These are phyloP conservation scores for Pisolithus marmoratus DNA, from an alignment of 768 basidiomycete species.

Conservation along the genomic window DNA sequence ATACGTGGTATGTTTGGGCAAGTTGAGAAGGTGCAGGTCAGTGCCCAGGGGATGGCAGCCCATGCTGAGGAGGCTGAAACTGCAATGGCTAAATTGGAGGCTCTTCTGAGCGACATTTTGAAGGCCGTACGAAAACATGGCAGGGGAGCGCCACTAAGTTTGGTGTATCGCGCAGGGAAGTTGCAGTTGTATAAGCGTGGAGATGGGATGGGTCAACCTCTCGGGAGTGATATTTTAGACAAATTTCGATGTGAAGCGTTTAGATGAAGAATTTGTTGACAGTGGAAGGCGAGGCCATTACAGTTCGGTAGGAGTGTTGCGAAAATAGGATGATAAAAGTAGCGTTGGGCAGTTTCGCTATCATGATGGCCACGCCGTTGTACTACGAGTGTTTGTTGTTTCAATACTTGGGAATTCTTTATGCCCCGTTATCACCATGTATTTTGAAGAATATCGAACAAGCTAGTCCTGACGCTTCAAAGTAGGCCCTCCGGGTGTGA, in stretches of 20 bases:
- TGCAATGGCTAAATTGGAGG: slow-evolving; percentile 22
- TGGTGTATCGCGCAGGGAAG: slow-evolving; percentile 42
- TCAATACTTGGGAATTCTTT: no score
- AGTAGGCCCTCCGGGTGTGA: no score
- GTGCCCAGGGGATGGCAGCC: slow-evolving; percentile 20
- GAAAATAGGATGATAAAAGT: no score
- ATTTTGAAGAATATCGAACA: no score
- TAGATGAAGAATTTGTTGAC: no score
- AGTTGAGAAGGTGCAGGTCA: slow-evolving; percentile 42
- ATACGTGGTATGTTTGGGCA: slow-evolving; percentile 45
- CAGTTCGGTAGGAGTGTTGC: no score
- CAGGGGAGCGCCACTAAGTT: slow-evolving; percentile 43
- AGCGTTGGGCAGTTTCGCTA: no score
- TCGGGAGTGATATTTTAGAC: slow-evolving; percentile 15
- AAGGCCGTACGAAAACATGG: slow-evolving; percentile 47
- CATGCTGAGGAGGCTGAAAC: slow-evolving; percentile 16
- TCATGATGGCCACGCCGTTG: no score
- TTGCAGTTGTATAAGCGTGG: slow-evolving; percentile 48
- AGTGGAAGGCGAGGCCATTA: no score
- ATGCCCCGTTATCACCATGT: no score
- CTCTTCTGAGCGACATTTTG: slow-evolving; percentile 34
- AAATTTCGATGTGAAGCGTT: slow-evolving; percentile 10
- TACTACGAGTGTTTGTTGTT: no score
- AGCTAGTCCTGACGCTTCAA: no score
- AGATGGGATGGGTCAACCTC: slow-evolving; percentile 15